phyloP scores from a whole-genome alignment of 164 flowering plant species.

The Chimonanthus salicifolius region DNA sequence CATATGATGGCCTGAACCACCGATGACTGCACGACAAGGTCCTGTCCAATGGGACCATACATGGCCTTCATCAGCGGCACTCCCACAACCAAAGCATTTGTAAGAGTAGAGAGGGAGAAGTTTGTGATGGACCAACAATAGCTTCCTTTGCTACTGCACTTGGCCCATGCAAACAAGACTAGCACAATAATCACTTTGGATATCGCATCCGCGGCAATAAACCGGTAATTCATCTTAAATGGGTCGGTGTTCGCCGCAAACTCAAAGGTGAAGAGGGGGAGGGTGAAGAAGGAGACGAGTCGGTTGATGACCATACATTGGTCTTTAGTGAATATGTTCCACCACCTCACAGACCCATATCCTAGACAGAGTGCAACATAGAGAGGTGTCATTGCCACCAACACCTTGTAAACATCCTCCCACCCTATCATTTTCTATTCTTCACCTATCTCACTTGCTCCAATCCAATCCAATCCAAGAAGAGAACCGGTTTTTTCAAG shows the following conservation, averaged over 20 bases:
- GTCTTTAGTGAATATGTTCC: slow-evolving; percentile 51
- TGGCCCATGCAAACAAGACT: slow-evolving; percentile 55
- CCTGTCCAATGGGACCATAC: slow-evolving; percentile 52
- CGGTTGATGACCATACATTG: slow-evolving; percentile 58
- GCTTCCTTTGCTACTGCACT: slow-evolving; percentile 51
- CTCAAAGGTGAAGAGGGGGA: slow-evolving; percentile 65
- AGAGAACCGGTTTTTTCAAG: background rate
- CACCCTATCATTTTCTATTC: slow-evolving; percentile 32
- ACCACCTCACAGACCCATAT: slow-evolving; percentile 55
- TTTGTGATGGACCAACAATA: slow-evolving; percentile 64
- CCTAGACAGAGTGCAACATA: slow-evolving; percentile 47
- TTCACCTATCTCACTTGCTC: background rate
- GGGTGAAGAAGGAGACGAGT: slow-evolving; percentile 58
- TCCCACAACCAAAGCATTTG: slow-evolving; percentile 63
- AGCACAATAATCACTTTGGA: slow-evolving; percentile 45
- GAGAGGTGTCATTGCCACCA: slow-evolving; percentile 46
- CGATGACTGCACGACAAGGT: slow-evolving; percentile 60
- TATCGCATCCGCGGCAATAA: slow-evolving; percentile 54
- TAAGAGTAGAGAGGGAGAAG: slow-evolving; percentile 58
- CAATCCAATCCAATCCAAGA: background rate
- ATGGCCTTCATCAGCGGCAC: slow-evolving; percentile 65
- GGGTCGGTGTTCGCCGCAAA: slow-evolving; percentile 54
- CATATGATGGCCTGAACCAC: slow-evolving; percentile 59
- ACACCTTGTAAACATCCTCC: slow-evolving; percentile 45
- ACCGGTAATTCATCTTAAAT: slow-evolving; percentile 45